These are phyloP conservation scores for Setaria italica DNA, from an alignment of 202 grass and related monocot genomes.

Conservation along the genomic window DNA sequence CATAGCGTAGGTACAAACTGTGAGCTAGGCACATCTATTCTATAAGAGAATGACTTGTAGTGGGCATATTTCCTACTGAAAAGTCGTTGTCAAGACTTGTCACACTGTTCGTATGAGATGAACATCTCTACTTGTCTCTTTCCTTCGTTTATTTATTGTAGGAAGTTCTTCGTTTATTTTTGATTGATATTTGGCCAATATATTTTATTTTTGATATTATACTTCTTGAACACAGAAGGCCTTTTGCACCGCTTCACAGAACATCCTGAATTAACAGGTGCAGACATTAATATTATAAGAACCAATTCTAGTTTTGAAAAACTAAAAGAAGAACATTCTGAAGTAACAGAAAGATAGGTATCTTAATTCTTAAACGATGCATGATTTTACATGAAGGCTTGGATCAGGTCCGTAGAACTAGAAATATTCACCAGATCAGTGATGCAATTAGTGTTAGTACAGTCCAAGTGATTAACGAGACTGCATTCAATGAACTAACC, in stretches of 20 bases:
- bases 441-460: conserved; percentile 25
- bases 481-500: conserved; percentile 33
- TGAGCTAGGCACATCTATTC: neutral
- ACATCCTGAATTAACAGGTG: neutral
- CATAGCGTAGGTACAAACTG: conserved; percentile 14
- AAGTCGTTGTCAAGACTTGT: conserved; percentile 34
- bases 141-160: conserved; percentile 2
- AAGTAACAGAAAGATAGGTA: too few relatives aligned
- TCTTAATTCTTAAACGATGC: too few relatives aligned
- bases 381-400: neutral
- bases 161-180: neutral
- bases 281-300: neutral
- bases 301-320: neutral
- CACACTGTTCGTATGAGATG: conserved; percentile 30
- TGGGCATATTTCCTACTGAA: conserved; percentile 2
- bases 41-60: neutral
- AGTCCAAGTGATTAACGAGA: conserved; percentile 24
- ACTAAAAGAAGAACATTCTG: too few relatives aligned
- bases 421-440: conserved; percentile 5
- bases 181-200: neutral
- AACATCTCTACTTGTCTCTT: conserved; percentile 34
- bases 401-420: too few relatives aligned
- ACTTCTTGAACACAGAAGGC: neutral
- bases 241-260: neutral
- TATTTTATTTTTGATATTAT: conserved; percentile 13